Percentiles rank a stretch among this genome's conserved stretches.
Conservation (phyloP, 495 filamentous ascomycete genomes). For the Neurospora pannonica region DNA sequence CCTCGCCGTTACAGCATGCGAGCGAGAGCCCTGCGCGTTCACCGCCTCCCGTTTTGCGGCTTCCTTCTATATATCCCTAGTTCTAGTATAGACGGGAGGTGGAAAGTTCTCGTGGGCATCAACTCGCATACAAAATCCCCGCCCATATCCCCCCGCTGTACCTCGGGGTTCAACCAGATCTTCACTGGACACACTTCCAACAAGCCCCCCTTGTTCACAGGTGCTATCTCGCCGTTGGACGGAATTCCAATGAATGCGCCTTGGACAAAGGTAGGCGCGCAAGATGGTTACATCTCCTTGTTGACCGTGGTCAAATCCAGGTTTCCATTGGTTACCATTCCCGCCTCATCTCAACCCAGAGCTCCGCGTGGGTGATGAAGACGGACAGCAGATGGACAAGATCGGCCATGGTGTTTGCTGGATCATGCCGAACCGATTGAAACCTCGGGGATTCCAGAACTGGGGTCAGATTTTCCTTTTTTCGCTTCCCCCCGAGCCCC, state of each 20-base stretch:
- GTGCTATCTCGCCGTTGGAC: background rate
- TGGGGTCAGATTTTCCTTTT: background rate
- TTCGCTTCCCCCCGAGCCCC: background rate
- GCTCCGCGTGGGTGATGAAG: background rate
- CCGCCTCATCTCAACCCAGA: background rate
- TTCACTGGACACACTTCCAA: background rate
- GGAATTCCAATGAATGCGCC: background rate
- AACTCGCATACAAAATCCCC: too few relatives aligned
- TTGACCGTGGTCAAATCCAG: background rate
- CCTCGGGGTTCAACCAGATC: background rate
- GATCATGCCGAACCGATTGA: background rate
- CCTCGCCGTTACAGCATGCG: background rate
- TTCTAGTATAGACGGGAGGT: background rate
- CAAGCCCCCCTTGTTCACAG: background rate
- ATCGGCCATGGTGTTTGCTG: background rate
- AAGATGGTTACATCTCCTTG: background rate
- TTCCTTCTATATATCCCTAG: background rate
- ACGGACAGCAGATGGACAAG: background rate
- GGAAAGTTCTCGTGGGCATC: too few relatives aligned
- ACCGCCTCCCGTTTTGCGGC: background rate
- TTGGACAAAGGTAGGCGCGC: background rate
- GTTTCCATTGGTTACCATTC: background rate
- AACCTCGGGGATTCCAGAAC: background rate
- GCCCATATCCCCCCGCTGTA: too few relatives aligned
- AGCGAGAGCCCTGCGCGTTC: background rate